Base-by-base conservation (phyloP, 2,329 filamentous ascomycete genomes). In the Aspergillus unguis region DNA sequence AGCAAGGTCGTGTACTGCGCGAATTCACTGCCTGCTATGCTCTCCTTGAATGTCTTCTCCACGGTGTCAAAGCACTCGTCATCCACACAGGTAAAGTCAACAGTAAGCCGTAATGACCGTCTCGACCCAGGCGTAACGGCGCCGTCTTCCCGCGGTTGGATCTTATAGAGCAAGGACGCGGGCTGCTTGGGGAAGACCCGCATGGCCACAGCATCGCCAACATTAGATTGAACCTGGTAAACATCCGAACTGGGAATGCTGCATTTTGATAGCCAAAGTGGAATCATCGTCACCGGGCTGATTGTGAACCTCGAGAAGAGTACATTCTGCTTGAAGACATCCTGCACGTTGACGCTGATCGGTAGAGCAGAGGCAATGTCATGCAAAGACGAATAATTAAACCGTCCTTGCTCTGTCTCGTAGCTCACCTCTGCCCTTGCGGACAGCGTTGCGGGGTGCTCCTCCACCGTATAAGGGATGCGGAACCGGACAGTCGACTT, bases 331-430 rank as follows among this genome's bases (percentile, higher is more conserved):
- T 96, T 95, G 77, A 97, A 97, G 28, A 95, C 84, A 62, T 99
- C 94, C 64, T 97, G 92, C 5, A 99, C 94, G 59, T 97, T 97
- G 57, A 99, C 94, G 3, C 92, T 92, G 3, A 99, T 79, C 0
- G 90, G 89, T 4, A 99, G 77, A 1, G 87, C 81, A 1, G 94
- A 86, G 2, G 85, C 81, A 23, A 95, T 78, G 3, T 79, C 82
- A 23, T 82, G 80, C 6, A 80, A 78, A 11, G 80, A 82, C 11
- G 83, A 80, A 65, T 86, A 87, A 49, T 79, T 77, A 58, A 90
- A 88, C 6, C 75, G 77, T 2, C 85, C 87, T 2, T 82, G 74
- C 0, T 83, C 77, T 0, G 88, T 92, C 2, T 80, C 80, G 65
- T 94, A 95, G 0, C 77, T 78, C 7, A 91, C 78, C 58, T 96